Conservation (phyloP, 2,329 filamentous ascomycete species). For the Aspergillus pseudoterreus region DNA sequence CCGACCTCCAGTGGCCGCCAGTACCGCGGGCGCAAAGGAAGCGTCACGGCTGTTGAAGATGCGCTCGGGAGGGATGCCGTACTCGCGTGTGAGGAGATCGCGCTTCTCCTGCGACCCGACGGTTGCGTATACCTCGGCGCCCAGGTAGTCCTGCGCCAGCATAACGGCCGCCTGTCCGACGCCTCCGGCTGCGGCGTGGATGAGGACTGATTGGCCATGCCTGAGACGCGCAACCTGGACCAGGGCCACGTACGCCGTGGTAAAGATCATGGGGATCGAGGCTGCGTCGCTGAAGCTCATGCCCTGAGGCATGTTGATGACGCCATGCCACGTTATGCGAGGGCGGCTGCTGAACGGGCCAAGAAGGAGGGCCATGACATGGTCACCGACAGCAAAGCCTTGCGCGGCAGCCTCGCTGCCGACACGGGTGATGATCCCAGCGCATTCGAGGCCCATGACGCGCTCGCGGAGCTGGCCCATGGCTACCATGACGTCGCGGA, state of each 20-base stretch:
- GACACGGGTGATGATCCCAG: conserved; percentile 1
- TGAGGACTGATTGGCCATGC: neutral
- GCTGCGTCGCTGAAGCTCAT: neutral
- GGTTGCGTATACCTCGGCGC: neutral
- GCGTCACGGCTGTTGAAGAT: neutral
- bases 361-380: neutral
- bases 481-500: conserved; percentile 4
- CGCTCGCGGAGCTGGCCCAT: neutral
- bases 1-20: neutral
- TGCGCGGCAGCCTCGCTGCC: neutral
- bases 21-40: neutral
- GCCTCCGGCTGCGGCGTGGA: conserved; percentile 2
- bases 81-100: neutral
- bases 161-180: neutral
- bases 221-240: neutral
- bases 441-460: neutral
- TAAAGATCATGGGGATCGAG: neutral
- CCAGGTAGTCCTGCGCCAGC: neutral
- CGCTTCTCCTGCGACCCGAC: neutral
- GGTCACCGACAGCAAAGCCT: neutral
- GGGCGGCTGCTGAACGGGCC: neutral
- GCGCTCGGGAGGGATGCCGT: neutral
- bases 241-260: neutral
- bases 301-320: neutral
- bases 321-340: neutral